phyloP scores from a whole-genome alignment of 2,329 filamentous ascomycete species.

The Penicillium freii region DNA sequence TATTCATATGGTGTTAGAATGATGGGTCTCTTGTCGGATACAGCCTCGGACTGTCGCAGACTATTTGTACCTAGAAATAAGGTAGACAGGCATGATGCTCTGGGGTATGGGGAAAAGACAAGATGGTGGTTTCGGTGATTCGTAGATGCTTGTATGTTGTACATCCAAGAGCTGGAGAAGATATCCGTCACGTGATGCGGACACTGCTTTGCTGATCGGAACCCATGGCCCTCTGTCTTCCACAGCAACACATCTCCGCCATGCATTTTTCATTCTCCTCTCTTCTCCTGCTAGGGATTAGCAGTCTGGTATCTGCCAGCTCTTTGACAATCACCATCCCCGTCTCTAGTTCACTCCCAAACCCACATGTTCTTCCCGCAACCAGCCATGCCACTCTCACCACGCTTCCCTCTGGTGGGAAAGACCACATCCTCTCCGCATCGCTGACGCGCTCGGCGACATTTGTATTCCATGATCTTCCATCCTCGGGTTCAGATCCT shows the following conservation, averaged over 20 bases:
- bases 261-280: slow-evolving; percentile 7
- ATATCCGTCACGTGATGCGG: not conserved
- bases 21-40: not conserved
- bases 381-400: slow-evolving; percentile 54
- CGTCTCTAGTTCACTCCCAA: slow-evolving; percentile 44
- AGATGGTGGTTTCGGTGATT: not conserved
- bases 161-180: not conserved
- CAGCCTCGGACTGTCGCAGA: not conserved
- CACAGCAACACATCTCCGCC: not conserved
- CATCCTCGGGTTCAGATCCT: slow-evolving; percentile 23
- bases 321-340: slow-evolving; percentile 42
- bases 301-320: slow-evolving; percentile 3
- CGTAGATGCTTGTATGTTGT: not conserved
- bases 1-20: slow-evolving; percentile 23
- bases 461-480: slow-evolving; percentile 73
- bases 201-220: not conserved
- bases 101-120: not conserved
- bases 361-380: slow-evolving; percentile 43
- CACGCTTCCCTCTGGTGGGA: slow-evolving; percentile 37
- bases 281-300: slow-evolving; percentile 1
- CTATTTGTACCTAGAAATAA: slow-evolving; percentile 41
- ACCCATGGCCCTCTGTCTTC: not conserved
- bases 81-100: slow-evolving; percentile 31
- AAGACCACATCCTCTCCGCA: slow-evolving; percentile 56
- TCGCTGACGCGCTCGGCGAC: slow-evolving; percentile 67